Base-by-base conservation (phyloP, 1,284 basidiomycete genomes). In the Pascua sp. region DNA sequence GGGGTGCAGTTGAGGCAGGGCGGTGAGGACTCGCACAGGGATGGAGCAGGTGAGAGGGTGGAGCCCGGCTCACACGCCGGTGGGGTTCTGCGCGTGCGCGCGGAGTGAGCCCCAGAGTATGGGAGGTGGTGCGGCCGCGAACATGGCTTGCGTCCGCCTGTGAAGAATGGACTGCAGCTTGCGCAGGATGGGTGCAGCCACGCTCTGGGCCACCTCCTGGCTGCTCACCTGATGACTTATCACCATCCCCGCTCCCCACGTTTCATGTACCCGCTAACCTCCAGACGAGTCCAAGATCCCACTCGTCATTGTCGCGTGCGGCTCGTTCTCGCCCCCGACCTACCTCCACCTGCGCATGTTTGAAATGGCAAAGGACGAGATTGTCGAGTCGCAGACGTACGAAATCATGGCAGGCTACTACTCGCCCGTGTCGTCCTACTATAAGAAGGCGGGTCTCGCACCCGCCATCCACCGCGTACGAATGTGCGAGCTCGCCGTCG, bases 321-420 rank as follows among this genome's bases (percentile, higher is more conserved):
- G 81, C 17, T 80, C 78, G 18, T 83, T 82, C 71, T 81, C 80
- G 1, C 81, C 81, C 1, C 81, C 81, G 7, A 83, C 81, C 2
- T 83, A 83, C 61, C 77, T 82, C 39, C 81, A 83, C 61, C 64
- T 83, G 71, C 89, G 93, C 57, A 96, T 97, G 90, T 97, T 96
- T 77, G 93, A 96, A 77, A 96, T 97, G 93, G 93, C 93, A 56
- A 90, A 89, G 78, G 93, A 97, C 80, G 93, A 91, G 70, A 85
- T 91, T 57, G 84, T 91, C 53, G 93, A 96, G 72, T 90, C 90
- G 68, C 92, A 91, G 61, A 85, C 92, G 64, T 95, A 90, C 71
- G 93, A 96, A 80, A 87, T 97, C 67, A 83, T 96, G 67, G 93
- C 90, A 18, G 91, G 91, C 1, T 96, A 96, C 79, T 86, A 96